A percentile compares a stretch with the other conserved stretches of the same genome.
Conservation (phyloP, 2,329 filamentous ascomycete genomes). For the Trichoderma sp. region DNA sequence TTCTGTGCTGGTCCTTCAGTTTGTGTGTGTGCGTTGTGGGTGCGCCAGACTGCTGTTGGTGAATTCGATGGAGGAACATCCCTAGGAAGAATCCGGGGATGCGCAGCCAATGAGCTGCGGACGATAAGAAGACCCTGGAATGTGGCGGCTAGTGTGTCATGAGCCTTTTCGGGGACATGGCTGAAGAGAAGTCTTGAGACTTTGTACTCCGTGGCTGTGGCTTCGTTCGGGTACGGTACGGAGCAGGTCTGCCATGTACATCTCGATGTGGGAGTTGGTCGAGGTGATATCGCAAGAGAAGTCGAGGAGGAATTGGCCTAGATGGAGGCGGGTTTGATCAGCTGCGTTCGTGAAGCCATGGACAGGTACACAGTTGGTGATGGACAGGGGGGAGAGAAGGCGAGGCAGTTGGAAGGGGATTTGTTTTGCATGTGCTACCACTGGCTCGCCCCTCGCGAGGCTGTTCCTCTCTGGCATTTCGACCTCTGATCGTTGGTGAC, state of each 20-base stretch:
- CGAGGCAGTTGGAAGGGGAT: not conserved
- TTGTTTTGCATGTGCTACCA: constrained; percentile 19
- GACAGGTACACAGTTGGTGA: not conserved
- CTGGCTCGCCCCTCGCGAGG: not conserved
- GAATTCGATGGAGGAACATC: constrained; percentile 1
- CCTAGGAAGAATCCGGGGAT: constrained; percentile 9
- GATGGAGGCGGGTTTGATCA: not conserved
- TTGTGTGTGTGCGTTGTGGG: constrained; percentile 5
- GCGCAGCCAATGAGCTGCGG: constrained; percentile 12
- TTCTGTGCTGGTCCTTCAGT: not conserved
- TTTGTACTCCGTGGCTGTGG: constrained; percentile 16
- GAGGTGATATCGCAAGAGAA: no score
- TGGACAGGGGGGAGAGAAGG: not conserved
- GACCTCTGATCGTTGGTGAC: not conserved
- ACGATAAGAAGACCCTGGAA: constrained; percentile 23
- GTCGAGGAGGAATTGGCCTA: not conserved
- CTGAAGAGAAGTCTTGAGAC: not conserved
- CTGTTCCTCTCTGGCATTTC: not conserved
- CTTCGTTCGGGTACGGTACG: constrained; percentile 4
- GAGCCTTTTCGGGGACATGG: constrained; percentile 10
- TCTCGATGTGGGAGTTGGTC: no score
- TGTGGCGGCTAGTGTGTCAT: constrained; percentile 24
- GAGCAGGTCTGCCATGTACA: not conserved
- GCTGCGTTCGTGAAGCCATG: not conserved
- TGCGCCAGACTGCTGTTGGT: not conserved